These are phyloP conservation scores for Pharus latifolius DNA, from an alignment of 176 grass and related monocot genomes.

Conservation along the genomic window DNA sequence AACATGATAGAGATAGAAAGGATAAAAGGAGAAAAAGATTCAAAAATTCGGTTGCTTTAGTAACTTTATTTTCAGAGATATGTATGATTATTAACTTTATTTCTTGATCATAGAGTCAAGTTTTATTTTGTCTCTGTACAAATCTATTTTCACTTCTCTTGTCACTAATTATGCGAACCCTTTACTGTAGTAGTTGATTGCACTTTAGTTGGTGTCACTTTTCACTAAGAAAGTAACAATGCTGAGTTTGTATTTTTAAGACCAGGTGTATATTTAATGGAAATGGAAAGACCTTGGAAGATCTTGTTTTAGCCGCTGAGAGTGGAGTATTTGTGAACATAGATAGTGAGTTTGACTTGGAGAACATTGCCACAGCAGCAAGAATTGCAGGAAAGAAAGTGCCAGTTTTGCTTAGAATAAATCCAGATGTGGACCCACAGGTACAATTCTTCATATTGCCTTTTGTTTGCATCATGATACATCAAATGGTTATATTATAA, in stretches of 20 bases:
- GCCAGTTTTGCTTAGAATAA: constrained; percentile 90
- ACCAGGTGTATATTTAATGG: constrained; percentile 98
- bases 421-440: constrained; percentile 97
- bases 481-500: not conserved
- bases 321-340: constrained; percentile 89
- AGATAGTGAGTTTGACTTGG: constrained; percentile 97
- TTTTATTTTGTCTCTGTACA: too few species aligned
- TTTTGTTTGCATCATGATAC: not conserved
- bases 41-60: too few species aligned
- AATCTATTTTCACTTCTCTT: not conserved
- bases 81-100: too few species aligned
- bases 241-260: constrained; percentile 32
- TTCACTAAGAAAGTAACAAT: not conserved
- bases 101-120: too few species aligned
- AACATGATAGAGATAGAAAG: too few species aligned
- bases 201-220: not conserved
- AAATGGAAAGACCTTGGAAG: constrained; percentile 85
- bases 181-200: not conserved
- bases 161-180: not conserved
- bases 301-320: constrained; percentile 84
- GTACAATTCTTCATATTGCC: constrained; percentile 11
- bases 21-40: too few species aligned
- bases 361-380: constrained; percentile 76
- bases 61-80: too few species aligned
- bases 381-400: constrained; percentile 70